A percentile compares a stretch with the other conserved stretches of the same genome.
Conservation (phyloP, 192 early-diverging fungal species). For the Phycomyces nitens region DNA sequence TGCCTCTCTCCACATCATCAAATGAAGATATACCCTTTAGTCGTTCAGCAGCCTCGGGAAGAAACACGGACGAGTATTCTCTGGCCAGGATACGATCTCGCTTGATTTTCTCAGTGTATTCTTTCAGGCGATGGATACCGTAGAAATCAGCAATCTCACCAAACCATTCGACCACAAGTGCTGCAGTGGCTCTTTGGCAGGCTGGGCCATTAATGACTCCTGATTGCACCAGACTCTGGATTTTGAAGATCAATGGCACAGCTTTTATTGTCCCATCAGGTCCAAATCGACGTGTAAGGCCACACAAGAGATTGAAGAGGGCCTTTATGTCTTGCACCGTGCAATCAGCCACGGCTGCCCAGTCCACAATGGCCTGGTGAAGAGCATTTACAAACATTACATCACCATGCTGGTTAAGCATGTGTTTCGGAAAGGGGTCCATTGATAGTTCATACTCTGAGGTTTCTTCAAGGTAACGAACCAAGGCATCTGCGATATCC, state of each 20-base stretch:
- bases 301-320: constrained; percentile 12
- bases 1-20: background rate
- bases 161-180: constrained; percentile 18
- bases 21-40: background rate
- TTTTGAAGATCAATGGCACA: constrained; percentile 23
- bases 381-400: constrained; percentile 14
- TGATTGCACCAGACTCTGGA: constrained; percentile 14
- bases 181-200: constrained; percentile 6
- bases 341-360: constrained; percentile 16
- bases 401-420: constrained; percentile 18
- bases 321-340: constrained; percentile 6
- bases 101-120: constrained; percentile 6
- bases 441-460: constrained; percentile 24
- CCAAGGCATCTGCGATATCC: constrained; percentile 35
- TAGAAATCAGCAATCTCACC: constrained; percentile 10
- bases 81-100: background rate
- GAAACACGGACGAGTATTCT: background rate
- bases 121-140: constrained; percentile 1
- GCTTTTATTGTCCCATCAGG: constrained; percentile 21
- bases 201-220: background rate
- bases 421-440: constrained; percentile 3
- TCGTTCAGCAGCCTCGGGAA: background rate
- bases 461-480: constrained; percentile 37
- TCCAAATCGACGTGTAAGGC: constrained; percentile 15
- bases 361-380: constrained; percentile 19